Conservation (phyloP, 805 yeast species). For the Candida sithepensis region DNA sequence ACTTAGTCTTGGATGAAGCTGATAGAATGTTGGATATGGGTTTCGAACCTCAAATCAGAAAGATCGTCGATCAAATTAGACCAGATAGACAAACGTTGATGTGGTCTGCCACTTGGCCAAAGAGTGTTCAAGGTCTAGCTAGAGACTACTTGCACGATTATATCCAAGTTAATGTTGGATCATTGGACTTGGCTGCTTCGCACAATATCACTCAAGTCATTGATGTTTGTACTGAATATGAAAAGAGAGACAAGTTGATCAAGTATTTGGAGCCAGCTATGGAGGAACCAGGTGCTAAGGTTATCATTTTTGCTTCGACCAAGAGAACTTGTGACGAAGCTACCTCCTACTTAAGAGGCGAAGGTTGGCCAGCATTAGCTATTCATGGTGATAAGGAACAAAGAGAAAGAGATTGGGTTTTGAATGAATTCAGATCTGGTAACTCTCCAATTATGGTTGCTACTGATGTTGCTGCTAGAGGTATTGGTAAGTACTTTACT, state of each 20-base stretch:
- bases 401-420: slow-evolving; percentile 98
- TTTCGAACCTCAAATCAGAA: slow-evolving; percentile 98
- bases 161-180: slow-evolving; percentile 95
- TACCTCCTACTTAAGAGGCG: slow-evolving; percentile 85
- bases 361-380: slow-evolving; percentile 98
- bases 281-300: slow-evolving; percentile 66
- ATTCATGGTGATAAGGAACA: slow-evolving; percentile 98
- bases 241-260: slow-evolving; percentile 86
- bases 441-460: slow-evolving; percentile 97
- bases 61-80: slow-evolving; percentile 92
- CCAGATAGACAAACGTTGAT: slow-evolving; percentile 98
- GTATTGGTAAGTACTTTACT: slow-evolving; percentile 82
- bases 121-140: slow-evolving; percentile 91
- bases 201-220: slow-evolving; percentile 93
- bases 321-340: slow-evolving; percentile 97
- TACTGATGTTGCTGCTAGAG: slow-evolving; percentile 91
- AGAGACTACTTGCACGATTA: slow-evolving; percentile 88
- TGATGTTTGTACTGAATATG: slow-evolving; percentile 87
- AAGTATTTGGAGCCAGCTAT: slow-evolving; percentile 83
- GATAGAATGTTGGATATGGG: slow-evolving; percentile 99
- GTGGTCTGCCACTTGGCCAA: slow-evolving; percentile 99
- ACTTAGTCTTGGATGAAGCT: slow-evolving; percentile 97
- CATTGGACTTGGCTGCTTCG: slow-evolving; percentile 92
- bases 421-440: slow-evolving; percentile 87
- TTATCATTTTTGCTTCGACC: slow-evolving; percentile 90